A percentile compares a stretch with the other conserved stretches of the same genome.
Conservation (phyloP, 2,329 filamentous ascomycete species). For the Neodidymelliopsis sp. region DNA sequence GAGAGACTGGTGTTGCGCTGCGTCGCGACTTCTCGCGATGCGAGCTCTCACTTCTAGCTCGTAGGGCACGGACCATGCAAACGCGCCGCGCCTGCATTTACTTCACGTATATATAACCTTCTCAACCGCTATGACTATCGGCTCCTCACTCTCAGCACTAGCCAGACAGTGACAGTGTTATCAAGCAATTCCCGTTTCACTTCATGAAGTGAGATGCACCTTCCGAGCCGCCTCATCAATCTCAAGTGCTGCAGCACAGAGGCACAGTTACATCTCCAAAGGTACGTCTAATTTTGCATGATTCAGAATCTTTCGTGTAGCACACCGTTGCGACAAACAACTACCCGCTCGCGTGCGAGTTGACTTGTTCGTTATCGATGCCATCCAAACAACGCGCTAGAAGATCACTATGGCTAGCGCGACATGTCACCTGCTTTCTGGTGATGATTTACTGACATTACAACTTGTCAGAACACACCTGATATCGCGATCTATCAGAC, state of each 20-base stretch:
- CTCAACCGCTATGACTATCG: too few species aligned
- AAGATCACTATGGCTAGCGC: not conserved
- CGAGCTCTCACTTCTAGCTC: conserved; percentile 14
- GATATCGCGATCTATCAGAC: not conserved
- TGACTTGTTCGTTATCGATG: not conserved
- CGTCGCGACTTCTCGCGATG: conserved; percentile 13
- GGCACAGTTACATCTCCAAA: not conserved
- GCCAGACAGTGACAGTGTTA: not conserved
- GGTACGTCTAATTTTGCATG: not conserved
- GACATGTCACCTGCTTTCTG: not conserved
- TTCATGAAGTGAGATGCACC: conserved; percentile 1
- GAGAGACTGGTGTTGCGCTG: conserved; percentile 9
- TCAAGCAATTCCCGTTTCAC: not conserved
- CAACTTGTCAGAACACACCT: not conserved
- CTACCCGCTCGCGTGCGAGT: not conserved
- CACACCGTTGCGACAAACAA: too few species aligned
- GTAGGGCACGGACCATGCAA: not conserved
- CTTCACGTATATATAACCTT: conserved; percentile 12
- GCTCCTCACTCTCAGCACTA: not conserved
- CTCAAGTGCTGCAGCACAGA: not conserved
- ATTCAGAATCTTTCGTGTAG: not conserved
- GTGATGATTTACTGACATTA: not conserved
- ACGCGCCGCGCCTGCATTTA: conserved; percentile 4
- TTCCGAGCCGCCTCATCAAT: not conserved
- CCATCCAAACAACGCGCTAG: not conserved